Base-by-base conservation (phyloP, 2,329 filamentous ascomycete species). In the Talaromyces piceae region DNA sequence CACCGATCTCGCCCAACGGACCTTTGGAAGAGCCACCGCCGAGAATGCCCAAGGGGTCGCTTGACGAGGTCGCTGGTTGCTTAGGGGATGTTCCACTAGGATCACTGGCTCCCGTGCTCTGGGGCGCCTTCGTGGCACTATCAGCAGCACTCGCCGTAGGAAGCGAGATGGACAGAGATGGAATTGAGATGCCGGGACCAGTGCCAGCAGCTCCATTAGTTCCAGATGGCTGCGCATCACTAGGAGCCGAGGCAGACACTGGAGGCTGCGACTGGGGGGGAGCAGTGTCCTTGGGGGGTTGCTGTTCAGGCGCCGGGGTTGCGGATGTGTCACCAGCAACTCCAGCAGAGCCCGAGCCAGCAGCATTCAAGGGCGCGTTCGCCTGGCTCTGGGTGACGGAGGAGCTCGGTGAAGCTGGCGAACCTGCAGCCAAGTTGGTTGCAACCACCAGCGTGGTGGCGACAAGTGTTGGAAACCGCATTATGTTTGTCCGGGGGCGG, bases 391-490 rank as follows among this genome's bases (percentile, higher is more conserved):
- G 33, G 33, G 20, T 9, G 6, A 18, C 33, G 16, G 33, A 18
- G 7, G 33, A 37, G 20, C 33, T 37, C 2, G 33, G 20, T 18
- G 16, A 9, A 37, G 50, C 51, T 13, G 51, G 51, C 3, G 51
- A 53, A 9, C 46, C 51, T 41, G 49, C 51, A 30, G 43, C 51
- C 41, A 53, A 48, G 27, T 49, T 53, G 46, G 47, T n/a, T 9
- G 39, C 39, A 43, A 43, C 51, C 47, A 53, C 31, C 41, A 49
- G 46, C 3, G 47, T 43, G 26, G 41, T 37, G 11, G 51, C 45
- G 25, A 47, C 51, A 27, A 53, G 44, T 39, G 41, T 49, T 44
- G 51, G 41, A 39, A 53, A 53, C 41, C 51, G 51, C 51, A 53
- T 53, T 53, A 33, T 49, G 41, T 27, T 49, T 13, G 22, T 22